Percentiles rank a stretch among this genome's conserved stretches.
These are phyloP conservation scores for Boletus insuetus DNA, from an alignment of 768 basidiomycete species.

Conservation along the genomic window DNA sequence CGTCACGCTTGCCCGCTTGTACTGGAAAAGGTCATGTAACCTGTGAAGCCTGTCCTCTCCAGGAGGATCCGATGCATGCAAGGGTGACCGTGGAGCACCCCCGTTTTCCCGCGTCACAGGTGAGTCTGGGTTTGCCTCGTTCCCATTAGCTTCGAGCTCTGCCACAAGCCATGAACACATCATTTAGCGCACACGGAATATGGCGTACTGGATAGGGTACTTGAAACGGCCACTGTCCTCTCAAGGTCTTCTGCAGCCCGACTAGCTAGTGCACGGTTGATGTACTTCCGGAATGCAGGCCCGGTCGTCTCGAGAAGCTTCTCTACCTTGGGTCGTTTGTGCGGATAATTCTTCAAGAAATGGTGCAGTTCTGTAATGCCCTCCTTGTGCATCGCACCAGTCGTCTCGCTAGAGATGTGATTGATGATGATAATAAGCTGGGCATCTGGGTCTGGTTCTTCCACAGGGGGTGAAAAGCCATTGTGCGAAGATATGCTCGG, in stretches of 20 bases:
- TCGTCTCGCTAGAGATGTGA: slow-evolving; percentile 86
- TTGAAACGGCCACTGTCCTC: slow-evolving; percentile 75
- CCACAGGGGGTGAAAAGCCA: slow-evolving; percentile 50
- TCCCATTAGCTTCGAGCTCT: slow-evolving; percentile 65
- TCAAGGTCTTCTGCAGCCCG: slow-evolving; percentile 87
- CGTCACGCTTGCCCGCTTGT: slow-evolving; percentile 61
- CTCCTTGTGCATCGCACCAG: slow-evolving; percentile 87
- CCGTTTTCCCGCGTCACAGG: slow-evolving; percentile 31
- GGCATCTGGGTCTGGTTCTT: slow-evolving; percentile 86
- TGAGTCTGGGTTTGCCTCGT: slow-evolving; percentile 34
- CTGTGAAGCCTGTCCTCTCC: slow-evolving; percentile 68
- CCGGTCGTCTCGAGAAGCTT: slow-evolving; percentile 88
- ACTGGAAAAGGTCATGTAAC: slow-evolving; percentile 80
- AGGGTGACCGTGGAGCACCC: slow-evolving; percentile 36
- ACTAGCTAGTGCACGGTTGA: slow-evolving; percentile 82
- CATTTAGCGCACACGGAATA: not conserved
- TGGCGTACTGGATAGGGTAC: slow-evolving; percentile 73
- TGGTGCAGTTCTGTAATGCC: slow-evolving; percentile 93
- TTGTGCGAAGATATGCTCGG: slow-evolving; percentile 64
- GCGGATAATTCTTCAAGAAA: slow-evolving; percentile 87
- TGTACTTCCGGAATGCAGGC: slow-evolving; percentile 87
- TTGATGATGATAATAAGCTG: slow-evolving; percentile 80
- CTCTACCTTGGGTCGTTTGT: slow-evolving; percentile 78
- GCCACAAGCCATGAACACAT: slow-evolving; percentile 11
- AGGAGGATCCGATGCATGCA: slow-evolving; percentile 32